phyloP scores from a whole-genome alignment of 805 yeast genomes.

The Metschnikowia cerradonensis region DNA sequence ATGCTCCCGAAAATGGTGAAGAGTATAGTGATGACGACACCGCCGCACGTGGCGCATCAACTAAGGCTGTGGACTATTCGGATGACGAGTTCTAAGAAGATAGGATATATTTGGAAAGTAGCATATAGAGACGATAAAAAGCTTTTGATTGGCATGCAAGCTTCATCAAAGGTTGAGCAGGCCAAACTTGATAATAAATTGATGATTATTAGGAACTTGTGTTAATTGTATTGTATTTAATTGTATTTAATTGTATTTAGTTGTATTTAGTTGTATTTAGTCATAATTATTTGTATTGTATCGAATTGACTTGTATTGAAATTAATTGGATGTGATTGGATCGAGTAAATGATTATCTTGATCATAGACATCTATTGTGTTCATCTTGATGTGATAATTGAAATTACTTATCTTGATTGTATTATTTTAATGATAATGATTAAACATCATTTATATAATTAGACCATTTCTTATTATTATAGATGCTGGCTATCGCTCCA shows the following conservation, averaged over 20 bases:
- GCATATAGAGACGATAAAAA: background rate
- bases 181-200: background rate
- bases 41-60: conserved; percentile 7
- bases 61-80: conserved; percentile 22
- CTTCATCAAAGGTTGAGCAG: background rate
- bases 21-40: conserved; percentile 35
- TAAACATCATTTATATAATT: no score
- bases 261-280: no score
- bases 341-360: no score
- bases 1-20: conserved; percentile 22
- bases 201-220: background rate
- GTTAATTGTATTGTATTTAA: background rate
- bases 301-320: no score
- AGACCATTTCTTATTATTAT: background rate
- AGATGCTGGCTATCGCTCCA: background rate
- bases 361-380: no score
- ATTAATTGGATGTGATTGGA: no score
- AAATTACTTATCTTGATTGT: no score
- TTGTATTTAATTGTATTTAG: no score
- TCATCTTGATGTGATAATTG: no score
- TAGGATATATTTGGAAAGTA: background rate
- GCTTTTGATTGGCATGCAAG: background rate
- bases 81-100: conserved; percentile 26
- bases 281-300: no score
- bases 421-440: no score